phyloP scores from a whole-genome alignment of 768 basidiomycete genomes.

The Lactarius vividus region DNA sequence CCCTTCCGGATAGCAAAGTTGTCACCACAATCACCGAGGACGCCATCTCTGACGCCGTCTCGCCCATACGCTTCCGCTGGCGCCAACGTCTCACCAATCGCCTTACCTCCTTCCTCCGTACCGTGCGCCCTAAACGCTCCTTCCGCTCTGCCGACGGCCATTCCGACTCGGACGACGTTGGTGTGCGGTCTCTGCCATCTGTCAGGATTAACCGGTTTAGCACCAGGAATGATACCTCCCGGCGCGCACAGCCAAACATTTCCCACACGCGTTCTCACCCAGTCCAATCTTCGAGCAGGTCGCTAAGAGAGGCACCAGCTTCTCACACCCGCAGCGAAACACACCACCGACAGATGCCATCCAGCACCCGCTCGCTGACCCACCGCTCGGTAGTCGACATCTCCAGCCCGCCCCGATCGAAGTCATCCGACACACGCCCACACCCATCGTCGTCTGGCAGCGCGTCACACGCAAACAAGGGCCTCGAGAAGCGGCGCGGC shows the following conservation, averaged over 20 bases:
- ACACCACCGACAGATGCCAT: background rate
- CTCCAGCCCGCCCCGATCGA: constrained; percentile 22
- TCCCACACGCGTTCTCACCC: background rate
- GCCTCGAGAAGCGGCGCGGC: constrained; percentile 18
- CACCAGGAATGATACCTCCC: constrained; percentile 2
- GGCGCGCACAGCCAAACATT: background rate
- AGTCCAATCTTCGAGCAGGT: constrained; percentile 1
- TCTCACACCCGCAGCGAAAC: background rate
- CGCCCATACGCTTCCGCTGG: constrained; percentile 61
- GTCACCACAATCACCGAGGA: constrained; percentile 64
- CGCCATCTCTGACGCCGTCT: constrained; percentile 76
- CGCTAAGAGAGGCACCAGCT: background rate
- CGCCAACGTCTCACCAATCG: constrained; percentile 43
- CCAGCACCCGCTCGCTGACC: constrained; percentile 1
- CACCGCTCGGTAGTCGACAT: constrained; percentile 10
- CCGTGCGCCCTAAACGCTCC: constrained; percentile 38
- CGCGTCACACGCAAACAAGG: background rate
- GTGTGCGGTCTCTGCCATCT: constrained; percentile 25
- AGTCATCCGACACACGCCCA: constrained; percentile 22
- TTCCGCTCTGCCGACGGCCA: constrained; percentile 30
- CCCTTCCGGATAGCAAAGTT: constrained; percentile 48
- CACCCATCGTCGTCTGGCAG: background rate
- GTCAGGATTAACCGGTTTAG: constrained; percentile 14
- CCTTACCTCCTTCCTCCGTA: constrained; percentile 51
- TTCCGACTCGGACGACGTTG: constrained; percentile 27